Conservation (phyloP, 441 rosid genomes). For the Mallotus japonicus region DNA sequence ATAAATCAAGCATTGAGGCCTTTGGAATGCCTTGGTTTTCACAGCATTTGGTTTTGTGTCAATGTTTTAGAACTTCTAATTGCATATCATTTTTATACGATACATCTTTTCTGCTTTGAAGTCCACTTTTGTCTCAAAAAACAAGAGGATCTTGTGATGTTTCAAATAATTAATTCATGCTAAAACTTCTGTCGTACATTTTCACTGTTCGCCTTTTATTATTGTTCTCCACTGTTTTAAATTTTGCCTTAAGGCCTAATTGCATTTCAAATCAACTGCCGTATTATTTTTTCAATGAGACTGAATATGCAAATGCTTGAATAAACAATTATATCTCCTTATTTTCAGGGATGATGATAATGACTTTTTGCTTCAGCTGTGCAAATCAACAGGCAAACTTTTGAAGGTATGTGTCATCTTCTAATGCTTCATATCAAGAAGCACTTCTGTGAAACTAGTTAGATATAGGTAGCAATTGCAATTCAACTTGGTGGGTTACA, state of each 20-base stretch:
- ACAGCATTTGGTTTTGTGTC: neutral
- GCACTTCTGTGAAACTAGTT: neutral
- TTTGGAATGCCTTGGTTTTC: neutral
- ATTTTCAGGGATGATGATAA: constrained; percentile 71
- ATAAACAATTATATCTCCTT: neutral
- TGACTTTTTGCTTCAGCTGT: constrained; percentile 80
- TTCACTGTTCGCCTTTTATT: neutral
- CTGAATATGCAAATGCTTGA: neutral
- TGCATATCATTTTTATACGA: too few relatives aligned
- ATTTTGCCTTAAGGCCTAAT: neutral
- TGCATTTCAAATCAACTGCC: neutral
- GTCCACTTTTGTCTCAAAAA: neutral
- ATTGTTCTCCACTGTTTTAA: neutral
- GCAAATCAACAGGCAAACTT: constrained; percentile 76
- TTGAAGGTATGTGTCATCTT: constrained; percentile 55
- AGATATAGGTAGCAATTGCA: neutral
- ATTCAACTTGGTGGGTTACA: neutral
- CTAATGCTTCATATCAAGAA: neutral
- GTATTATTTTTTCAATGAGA: neutral
- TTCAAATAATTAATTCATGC: neutral
- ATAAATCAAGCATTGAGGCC: neutral
- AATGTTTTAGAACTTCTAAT: neutral
- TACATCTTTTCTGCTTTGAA: neutral
- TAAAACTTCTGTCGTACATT: neutral
- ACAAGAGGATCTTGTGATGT: neutral